Conservation (phyloP, 2,329 filamentous ascomycete species). For the Phoma sp. region DNA sequence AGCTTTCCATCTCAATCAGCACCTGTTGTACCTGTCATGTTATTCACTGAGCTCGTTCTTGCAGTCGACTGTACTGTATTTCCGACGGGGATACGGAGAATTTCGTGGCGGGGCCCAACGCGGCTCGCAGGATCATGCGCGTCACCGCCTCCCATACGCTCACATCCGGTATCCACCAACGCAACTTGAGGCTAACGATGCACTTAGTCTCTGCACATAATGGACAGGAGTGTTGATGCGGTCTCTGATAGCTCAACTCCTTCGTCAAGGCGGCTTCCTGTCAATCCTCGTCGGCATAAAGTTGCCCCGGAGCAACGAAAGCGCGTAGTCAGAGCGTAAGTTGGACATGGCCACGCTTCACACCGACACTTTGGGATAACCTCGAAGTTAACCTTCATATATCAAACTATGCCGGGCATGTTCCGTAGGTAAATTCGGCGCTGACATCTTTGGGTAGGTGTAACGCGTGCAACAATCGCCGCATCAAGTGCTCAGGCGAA, state of each 20-base stretch:
- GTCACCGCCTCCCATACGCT: conserved; percentile 11
- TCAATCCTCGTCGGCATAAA: conserved; percentile 24
- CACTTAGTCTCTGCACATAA: background rate
- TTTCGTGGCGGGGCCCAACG: conserved; percentile 8
- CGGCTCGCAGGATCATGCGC: conserved; percentile 6
- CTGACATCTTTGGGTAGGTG: conserved; percentile 24
- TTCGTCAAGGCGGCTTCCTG: conserved; percentile 19
- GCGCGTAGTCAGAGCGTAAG: conserved; percentile 24
- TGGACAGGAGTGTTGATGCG: background rate
- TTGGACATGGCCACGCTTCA: background rate
- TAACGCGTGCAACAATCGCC: conserved; percentile 37
- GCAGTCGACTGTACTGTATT: conserved; percentile 4
- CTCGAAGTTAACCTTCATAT: background rate
- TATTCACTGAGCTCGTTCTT: background rate
- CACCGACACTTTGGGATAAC: background rate
- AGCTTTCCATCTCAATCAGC: conserved; percentile 3
- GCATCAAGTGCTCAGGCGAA: conserved; percentile 36
- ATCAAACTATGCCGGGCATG: background rate
- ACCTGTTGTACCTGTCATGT: background rate
- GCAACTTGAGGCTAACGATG: background rate
- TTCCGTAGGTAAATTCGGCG: background rate
- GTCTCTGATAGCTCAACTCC: conserved; percentile 1
- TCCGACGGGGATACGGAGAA: conserved; percentile 7
- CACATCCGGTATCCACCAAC: conserved; percentile 1
- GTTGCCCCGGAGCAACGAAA: conserved; percentile 22